phyloP scores from a whole-genome alignment of 441 rosid genomes.

The Raphanus hybrid region DNA sequence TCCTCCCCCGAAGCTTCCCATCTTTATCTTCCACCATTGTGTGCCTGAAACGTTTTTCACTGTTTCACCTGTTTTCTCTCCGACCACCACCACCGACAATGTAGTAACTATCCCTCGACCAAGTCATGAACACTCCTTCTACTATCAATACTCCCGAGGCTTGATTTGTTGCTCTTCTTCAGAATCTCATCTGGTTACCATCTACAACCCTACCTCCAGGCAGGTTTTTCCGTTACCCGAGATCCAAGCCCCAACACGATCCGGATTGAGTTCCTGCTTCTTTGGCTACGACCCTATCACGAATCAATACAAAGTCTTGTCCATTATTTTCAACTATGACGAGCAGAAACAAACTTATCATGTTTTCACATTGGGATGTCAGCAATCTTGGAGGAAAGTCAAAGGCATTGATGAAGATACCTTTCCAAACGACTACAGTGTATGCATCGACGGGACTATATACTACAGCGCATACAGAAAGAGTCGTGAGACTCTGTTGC shows the following conservation, averaged over 20 bases:
- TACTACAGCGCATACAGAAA: neutral
- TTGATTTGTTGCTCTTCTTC: neutral
- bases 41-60: neutral
- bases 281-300: neutral
- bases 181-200: neutral
- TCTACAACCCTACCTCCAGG: neutral
- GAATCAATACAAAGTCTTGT: neutral
- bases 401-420: neutral
- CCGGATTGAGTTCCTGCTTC: neutral
- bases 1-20: neutral
- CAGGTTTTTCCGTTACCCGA: neutral
- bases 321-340: neutral
- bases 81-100: neutral
- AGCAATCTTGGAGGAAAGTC: neutral
- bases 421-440: neutral
- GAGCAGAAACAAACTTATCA: neutral
- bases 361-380: neutral
- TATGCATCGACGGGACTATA: neutral
- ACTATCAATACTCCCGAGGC: constrained; percentile 2
- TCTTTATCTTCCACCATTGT: neutral
- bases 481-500: neutral
- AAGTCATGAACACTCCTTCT: neutral
- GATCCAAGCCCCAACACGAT: neutral
- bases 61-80: neutral
- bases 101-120: neutral